Evolutionary conservation across 129 eudicot genomes (phyloP).

Genomic region (Saposhnikovia divaricata): DNA sequence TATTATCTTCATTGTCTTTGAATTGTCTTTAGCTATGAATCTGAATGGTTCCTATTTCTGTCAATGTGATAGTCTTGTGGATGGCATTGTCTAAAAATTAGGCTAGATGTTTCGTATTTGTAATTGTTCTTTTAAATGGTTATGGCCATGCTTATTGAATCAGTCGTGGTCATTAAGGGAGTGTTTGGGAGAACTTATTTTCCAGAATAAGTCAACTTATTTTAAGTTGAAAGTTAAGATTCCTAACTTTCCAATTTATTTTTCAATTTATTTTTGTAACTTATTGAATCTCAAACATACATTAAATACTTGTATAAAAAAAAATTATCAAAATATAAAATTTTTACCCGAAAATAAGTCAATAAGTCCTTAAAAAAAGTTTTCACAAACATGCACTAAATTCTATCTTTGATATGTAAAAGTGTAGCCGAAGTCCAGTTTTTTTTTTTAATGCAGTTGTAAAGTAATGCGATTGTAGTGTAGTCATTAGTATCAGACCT

Average conservation of each 20-base stretch:
- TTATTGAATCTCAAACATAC: too few relatives aligned
- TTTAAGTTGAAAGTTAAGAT: too few relatives aligned
- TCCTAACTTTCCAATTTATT: too few relatives aligned
- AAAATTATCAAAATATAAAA: too few relatives aligned
- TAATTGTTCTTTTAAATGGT: not conserved
- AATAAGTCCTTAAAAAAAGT: too few relatives aligned
- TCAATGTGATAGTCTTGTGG: not conserved
- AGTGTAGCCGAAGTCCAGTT: not conserved
- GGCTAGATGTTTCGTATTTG: not conserved
- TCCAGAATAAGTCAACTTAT: too few relatives aligned
- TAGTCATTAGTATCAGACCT: not conserved
- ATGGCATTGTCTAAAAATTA: not conserved
- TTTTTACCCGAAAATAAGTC: too few relatives aligned
- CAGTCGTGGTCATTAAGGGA: not conserved
- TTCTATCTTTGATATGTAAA: not conserved
- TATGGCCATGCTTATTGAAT: not conserved
- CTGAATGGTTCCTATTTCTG: not conserved
- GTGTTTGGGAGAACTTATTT: too few relatives aligned
- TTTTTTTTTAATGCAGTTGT: not conserved
- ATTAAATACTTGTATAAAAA: too few relatives aligned
- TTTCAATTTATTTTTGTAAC: too few relatives aligned
- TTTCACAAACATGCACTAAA: too few relatives aligned
- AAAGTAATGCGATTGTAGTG: not conserved
- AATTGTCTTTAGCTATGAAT: not conserved
- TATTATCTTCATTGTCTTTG: not conserved